These are phyloP conservation scores for Xylaria sp. DNA, from an alignment of 2,329 filamentous ascomycete genomes.

Conservation along the genomic window DNA sequence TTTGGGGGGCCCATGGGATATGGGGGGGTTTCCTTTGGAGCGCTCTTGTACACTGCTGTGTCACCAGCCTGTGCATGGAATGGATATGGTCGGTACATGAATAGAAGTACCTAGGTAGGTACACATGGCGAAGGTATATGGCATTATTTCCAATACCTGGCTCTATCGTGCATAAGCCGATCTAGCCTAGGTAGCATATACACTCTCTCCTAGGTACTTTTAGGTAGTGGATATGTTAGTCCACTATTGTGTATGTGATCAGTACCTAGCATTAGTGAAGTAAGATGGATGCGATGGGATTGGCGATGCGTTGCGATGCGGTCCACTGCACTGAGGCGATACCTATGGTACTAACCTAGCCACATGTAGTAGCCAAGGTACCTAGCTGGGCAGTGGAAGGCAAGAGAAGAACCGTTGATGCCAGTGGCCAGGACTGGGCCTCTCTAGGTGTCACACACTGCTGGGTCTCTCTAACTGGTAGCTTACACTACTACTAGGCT, in stretches of 20 bases:
- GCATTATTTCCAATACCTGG: too few species aligned
- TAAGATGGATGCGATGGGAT: not conserved
- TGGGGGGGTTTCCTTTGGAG: conserved; percentile 9
- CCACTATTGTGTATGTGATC: not conserved
- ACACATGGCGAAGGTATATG: not conserved
- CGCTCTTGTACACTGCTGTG: conserved; percentile 5
- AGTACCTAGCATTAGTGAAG: not conserved
- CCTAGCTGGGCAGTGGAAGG: not conserved
- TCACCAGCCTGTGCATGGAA: conserved; percentile 5
- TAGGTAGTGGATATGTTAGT: not conserved
- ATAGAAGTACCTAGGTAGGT: conserved; percentile 14
- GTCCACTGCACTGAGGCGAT: conserved; percentile 15
- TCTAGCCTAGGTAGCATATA: too few species aligned
- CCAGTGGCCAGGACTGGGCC: conserved; percentile 20
- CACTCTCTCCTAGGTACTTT: too few species aligned
- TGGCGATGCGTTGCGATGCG: conserved; percentile 18
- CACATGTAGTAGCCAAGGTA: too few species aligned
- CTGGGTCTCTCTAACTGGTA: conserved; percentile 10
- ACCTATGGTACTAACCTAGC: too few species aligned
- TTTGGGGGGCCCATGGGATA: conserved; percentile 12
- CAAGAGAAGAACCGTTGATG: not conserved
- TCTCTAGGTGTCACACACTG: conserved; percentile 20
- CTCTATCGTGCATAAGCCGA: too few species aligned
- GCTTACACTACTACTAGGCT: not conserved
- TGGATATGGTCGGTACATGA: not conserved